phyloP scores from a whole-genome alignment of 2,329 filamentous ascomycete species.

The Exophiala alcalophila region DNA sequence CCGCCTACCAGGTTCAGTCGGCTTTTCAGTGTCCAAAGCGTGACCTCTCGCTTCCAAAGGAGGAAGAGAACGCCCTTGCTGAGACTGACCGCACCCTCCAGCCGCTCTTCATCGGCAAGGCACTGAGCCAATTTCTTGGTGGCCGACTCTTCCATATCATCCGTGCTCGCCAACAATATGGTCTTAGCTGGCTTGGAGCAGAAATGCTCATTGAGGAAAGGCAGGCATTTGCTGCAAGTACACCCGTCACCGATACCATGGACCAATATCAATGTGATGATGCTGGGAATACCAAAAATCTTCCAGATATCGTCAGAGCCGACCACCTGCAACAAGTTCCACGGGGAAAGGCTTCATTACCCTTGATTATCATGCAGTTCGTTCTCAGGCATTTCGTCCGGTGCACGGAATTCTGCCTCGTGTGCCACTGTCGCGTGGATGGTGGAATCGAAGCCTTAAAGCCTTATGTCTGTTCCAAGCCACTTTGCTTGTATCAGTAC shows the following conservation, averaged over 20 bases:
- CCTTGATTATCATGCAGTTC: slow-evolving; percentile 68
- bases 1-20: slow-evolving; percentile 50
- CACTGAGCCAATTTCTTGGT: slow-evolving; percentile 67
- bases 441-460: slow-evolving; percentile 56
- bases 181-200: slow-evolving; percentile 65
- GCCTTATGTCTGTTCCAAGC: slow-evolving; percentile 69
- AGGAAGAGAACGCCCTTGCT: neutral
- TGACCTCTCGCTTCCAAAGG: neutral
- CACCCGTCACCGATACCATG: slow-evolving; percentile 3
- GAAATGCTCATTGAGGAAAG: slow-evolving; percentile 56
- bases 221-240: slow-evolving; percentile 34
- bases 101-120: slow-evolving; percentile 67
- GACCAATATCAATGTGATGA: slow-evolving; percentile 20
- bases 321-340: slow-evolving; percentile 49
- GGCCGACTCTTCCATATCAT: slow-evolving; percentile 62
- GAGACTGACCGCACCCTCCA: slow-evolving; percentile 42
- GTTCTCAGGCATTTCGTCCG: slow-evolving; percentile 71
- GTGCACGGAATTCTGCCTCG: slow-evolving; percentile 82
- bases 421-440: slow-evolving; percentile 70
- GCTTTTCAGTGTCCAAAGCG: slow-evolving; percentile 46
- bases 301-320: slow-evolving; percentile 47
- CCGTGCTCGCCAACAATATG: slow-evolving; percentile 53
- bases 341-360: slow-evolving; percentile 49
- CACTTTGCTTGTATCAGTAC: slow-evolving; percentile 82
- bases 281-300: slow-evolving; percentile 22